Evolutionary conservation across 2,329 filamentous ascomycete species (phyloP), one percentile per base, ranked within the genome.

Genomic region (Aspergillus sp.): DNA sequence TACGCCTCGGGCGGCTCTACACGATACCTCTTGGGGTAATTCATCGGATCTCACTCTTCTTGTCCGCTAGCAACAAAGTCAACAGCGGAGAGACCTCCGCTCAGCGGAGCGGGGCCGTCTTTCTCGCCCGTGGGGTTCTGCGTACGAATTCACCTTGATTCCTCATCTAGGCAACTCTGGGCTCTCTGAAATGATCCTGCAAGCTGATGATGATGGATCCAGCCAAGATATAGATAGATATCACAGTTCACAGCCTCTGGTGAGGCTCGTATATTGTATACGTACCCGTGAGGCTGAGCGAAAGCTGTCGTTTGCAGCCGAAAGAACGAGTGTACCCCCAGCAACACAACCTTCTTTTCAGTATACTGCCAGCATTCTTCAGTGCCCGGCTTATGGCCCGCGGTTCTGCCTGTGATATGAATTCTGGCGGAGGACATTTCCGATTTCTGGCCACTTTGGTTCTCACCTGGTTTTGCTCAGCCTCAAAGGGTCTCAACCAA

Each of bases 51-150:
- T 9, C 41, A 30, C 13, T 46, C 2, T 19, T 22, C 45, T 48
- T 28, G 8, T 19, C 38, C 47, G 23, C 51, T n/a, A 11, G 9
- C 23, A 51, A 46, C 13, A 28, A 45, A 11, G 31, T 7, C 25
- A 4, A 19, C 47, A 57, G 13, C 54, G 54, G 46, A 34, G 46
- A 43, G 5, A n/a, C 43, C 23, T 45, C 54, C 54, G 54, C 43
- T 17, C 7, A 8, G 34, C 55, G 55, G 47, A 52, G 55, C 55
- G 55, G 47, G 55, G 55, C 55, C 55, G 47, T 34, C 13, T 23
- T 31, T 23, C 17, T 15, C 8, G 31, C 25, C 3, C n/a, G n/a
- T 55, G 28, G 53, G 53, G 34, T 48, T 17, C 19, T 43, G 19
- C 46, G 13, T 17, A 34, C 43, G 31, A 19, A 31, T 25, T 55